These are phyloP conservation scores for Sporothrix sp. DNA, from an alignment of 2,329 filamentous ascomycete genomes.

Conservation along the genomic window DNA sequence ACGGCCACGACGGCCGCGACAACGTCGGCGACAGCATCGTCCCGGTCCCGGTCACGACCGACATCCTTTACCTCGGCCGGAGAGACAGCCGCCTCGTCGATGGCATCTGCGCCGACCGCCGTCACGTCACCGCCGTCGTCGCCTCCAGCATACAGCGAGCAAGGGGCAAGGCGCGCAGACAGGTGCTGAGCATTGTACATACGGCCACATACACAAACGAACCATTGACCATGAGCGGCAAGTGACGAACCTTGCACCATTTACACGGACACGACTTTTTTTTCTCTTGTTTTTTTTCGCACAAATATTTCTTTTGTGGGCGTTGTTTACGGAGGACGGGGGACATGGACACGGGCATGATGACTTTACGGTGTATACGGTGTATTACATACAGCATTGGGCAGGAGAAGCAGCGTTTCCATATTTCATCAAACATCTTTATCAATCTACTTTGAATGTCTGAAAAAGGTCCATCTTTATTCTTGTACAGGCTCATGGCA, in stretches of 20 bases:
- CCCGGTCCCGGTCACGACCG: background rate
- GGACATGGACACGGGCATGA: background rate
- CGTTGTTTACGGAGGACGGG: no score
- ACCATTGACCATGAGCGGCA: no score
- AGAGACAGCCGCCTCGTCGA: background rate
- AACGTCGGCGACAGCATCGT: background rate
- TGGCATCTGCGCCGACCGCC: background rate
- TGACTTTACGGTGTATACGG: background rate
- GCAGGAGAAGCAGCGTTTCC: no score
- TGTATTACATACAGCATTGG: no score
- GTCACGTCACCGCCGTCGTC: background rate
- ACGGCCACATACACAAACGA: background rate
- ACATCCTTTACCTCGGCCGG: background rate
- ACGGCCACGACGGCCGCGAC: background rate
- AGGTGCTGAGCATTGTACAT: background rate
- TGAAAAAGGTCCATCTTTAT: no score
- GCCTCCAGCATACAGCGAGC: conserved; percentile 8
- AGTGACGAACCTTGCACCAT: no score
- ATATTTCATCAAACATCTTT: no score
- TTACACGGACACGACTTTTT: no score
- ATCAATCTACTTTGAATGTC: no score
- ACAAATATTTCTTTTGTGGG: no score
- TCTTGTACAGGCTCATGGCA: no score
- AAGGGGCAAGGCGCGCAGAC: background rate
- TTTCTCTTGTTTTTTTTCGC: no score